Base-by-base conservation (phyloP, 495 filamentous ascomycete species). In the Penicillium lividum region DNA sequence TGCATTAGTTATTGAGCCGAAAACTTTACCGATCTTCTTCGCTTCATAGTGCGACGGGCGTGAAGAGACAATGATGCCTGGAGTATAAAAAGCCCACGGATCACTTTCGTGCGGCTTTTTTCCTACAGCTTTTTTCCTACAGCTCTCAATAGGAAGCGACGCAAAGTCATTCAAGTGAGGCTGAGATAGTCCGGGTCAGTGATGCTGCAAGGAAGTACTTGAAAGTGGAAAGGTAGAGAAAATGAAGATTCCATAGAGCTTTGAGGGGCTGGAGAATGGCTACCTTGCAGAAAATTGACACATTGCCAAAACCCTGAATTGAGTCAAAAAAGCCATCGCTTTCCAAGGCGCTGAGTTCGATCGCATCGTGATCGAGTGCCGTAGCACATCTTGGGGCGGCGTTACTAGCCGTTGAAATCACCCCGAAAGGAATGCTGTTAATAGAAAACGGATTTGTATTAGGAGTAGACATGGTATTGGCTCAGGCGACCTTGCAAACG, bases 401-500 rank as follows among this genome's bases (percentile, higher is more conserved):
- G 59, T 83, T 71, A 13, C 64, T 58, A 7, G 73, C 43, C 0
- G 84, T 89, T 36, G 76, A 80, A 60, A 94, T 86, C 60, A 94
- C 88, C 54, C 91, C 90, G 70, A 93, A 92, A 13, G 91, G 91
- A 54, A 95, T 83, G 71, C 94, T 94, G 58, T 83, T 75, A 29
- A 95, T 75, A 29, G 89, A 89, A 76, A 95, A 95, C 56, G 82
- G 79, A n/a, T n/a, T n/a, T 16, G n/a, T 43, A 6, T 11, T 16
- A 1, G 1, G 18, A 18, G n/a, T 7, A 18, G 40, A 3, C 40
- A 43, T 43, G 7, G 40, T 43, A 16, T n/a, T 15, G 40, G n/a
- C n/a, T n/a, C n/a, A n/a, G n/a, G n/a, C n/a, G n/a, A n/a, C n/a
- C n/a, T n/a, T n/a, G n/a, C n/a, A n/a, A n/a, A n/a, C n/a, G n/a